Evolutionary conservation across 352 stramenopile species (phyloP).

Genomic region (Phytophthora sp.): DNA sequence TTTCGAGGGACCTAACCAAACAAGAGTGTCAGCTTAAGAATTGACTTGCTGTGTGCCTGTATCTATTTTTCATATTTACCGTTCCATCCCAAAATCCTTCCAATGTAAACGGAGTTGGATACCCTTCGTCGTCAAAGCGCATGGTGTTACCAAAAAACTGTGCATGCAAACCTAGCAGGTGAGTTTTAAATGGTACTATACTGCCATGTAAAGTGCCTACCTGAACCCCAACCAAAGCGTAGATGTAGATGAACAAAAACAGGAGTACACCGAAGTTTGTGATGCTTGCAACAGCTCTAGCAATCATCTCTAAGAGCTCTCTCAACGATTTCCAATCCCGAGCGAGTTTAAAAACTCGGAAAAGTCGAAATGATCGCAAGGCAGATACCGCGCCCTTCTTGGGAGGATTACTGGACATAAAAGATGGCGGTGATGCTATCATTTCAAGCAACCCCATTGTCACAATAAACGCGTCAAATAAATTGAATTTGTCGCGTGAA

Average conservation of each 20-base stretch:
- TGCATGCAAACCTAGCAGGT: background rate
- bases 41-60: background rate
- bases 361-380: constrained; percentile 90
- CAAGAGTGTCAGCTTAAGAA: background rate
- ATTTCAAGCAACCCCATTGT: constrained; percentile 77
- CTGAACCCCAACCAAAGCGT: constrained; percentile 91
- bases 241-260: constrained; percentile 96
- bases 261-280: constrained; percentile 94
- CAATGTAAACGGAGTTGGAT: constrained; percentile 48
- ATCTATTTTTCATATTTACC: constrained; percentile 25
- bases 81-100: constrained; percentile 68
- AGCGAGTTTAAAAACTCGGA: constrained; percentile 95
- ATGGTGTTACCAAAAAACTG: constrained; percentile 96
- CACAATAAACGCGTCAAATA: constrained; percentile 91
- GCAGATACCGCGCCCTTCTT: constrained; percentile 81
- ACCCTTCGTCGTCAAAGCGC: constrained; percentile 88
- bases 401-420: constrained; percentile 56
- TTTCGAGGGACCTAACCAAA: constrained; percentile 58
- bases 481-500: constrained; percentile 74
- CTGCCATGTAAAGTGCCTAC: constrained; percentile 19
- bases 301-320: constrained; percentile 92
- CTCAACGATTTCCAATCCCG: constrained; percentile 92
- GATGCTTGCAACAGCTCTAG: constrained; percentile 91
- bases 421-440: constrained; percentile 67
- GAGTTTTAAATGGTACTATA: background rate